Evolutionary conservation across 1,139 yeast genomes (phyloP).

Genomic region (Candida glucosophila): DNA sequence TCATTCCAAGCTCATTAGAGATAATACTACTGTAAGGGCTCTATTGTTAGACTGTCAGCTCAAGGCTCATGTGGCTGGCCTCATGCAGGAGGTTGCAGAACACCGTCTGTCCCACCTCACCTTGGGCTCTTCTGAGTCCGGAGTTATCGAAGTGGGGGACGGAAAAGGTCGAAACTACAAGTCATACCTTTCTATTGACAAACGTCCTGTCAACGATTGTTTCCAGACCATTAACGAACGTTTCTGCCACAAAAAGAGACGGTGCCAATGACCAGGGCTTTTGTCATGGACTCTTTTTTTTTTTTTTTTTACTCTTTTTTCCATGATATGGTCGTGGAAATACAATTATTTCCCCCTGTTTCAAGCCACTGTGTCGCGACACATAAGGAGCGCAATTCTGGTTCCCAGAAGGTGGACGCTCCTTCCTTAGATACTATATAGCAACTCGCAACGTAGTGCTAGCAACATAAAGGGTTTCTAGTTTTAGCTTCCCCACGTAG

Average conservation of each 20-base stretch:
- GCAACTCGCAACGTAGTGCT: no score
- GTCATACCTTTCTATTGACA: constrained; percentile 48
- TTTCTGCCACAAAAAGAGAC: constrained; percentile 40
- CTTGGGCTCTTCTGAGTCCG: constrained; percentile 12
- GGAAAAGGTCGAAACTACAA: constrained; percentile 56
- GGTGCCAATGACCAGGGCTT: not conserved
- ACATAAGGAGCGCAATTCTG: no score
- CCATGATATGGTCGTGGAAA: no score
- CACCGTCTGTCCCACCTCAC: no score
- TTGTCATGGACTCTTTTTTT: no score
- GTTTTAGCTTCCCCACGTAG: no score
- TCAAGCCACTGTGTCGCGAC: no score
- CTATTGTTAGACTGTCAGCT: constrained; percentile 25
- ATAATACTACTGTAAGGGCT: constrained; percentile 20
- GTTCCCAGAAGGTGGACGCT: no score
- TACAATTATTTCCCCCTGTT: no score
- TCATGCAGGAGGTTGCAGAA: constrained; percentile 17
- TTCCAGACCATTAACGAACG: constrained; percentile 62
- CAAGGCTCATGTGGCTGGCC: constrained; percentile 23
- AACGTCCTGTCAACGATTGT: constrained; percentile 53
- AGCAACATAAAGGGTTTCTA: no score
- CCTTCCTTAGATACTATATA: no score
- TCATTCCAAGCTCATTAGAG: constrained; percentile 11
- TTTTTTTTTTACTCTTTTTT: no score
- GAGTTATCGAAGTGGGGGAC: constrained; percentile 55